phyloP scores from a whole-genome alignment of 805 yeast genomes.

The Nakazawaea ishiwadae region DNA sequence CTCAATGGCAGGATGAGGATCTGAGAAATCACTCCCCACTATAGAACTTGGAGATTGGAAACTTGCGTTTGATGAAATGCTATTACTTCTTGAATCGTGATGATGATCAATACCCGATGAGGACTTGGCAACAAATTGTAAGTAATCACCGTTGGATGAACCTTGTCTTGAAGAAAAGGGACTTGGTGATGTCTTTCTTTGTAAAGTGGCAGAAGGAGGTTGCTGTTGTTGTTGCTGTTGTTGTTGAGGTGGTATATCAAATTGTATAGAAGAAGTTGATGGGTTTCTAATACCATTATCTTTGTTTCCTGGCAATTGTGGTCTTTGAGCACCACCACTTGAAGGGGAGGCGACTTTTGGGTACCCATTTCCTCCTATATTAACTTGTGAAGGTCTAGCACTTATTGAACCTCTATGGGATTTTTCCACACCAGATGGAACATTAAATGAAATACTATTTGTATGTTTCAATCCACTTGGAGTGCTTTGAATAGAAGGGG shows the following conservation, averaged over 20 bases:
- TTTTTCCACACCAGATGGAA: slow-evolving; percentile 36
- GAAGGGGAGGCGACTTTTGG: slow-evolving; percentile 6
- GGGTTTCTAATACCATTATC: no score
- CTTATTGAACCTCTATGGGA: slow-evolving; percentile 55
- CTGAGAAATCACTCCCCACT: slow-evolving; percentile 19
- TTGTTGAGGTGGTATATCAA: no score
- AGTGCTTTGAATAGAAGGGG: not conserved
- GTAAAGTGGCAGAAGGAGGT: no score
- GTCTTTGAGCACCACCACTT: slow-evolving; percentile 1
- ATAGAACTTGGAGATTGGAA: slow-evolving; percentile 11
- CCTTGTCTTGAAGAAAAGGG: slow-evolving; percentile 15
- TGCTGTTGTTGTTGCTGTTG: no score
- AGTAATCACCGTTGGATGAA: slow-evolving; percentile 14
- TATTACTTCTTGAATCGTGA: slow-evolving; percentile 10
- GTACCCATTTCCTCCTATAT: slow-evolving; percentile 12
- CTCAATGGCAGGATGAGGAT: slow-evolving; percentile 6
- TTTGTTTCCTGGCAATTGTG: no score
- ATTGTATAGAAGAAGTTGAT: no score
- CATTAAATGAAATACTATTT: slow-evolving; percentile 40
- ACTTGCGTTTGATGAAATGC: slow-evolving; percentile 12
- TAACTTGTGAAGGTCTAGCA: slow-evolving; percentile 42
- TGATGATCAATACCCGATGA: no score
- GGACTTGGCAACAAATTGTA: slow-evolving; percentile 8
- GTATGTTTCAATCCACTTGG: slow-evolving; percentile 14
- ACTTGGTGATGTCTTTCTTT: slow-evolving; percentile 9